Conservation (phyloP, 176 grass and related monocot genomes). For the Paspalum notatum region DNA sequence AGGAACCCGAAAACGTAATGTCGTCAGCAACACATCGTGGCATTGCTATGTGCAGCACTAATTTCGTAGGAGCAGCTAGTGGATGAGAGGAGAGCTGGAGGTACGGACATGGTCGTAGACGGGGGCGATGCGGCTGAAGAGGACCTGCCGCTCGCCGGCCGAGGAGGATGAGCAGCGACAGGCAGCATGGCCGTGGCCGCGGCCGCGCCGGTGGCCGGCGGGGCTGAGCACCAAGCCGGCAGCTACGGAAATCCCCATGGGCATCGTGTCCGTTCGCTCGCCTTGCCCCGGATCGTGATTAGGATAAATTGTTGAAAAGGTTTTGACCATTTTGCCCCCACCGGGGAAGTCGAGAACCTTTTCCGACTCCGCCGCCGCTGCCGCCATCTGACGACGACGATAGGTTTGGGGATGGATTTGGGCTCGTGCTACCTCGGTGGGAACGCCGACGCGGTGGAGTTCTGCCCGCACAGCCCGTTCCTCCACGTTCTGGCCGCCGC, state of each 20-base stretch:
- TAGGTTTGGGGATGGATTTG: conserved; percentile 60
- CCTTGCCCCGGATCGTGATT: conserved; percentile 10
- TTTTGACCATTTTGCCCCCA: conserved; percentile 49
- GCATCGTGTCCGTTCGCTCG: conserved; percentile 32
- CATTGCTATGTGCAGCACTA: neutral
- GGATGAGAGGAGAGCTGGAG: neutral
- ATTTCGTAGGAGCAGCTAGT: neutral
- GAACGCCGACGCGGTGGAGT: conserved; percentile 87
- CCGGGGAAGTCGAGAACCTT: neutral
- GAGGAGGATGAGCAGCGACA: conserved; percentile 32
- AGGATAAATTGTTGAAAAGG: conserved; percentile 23
- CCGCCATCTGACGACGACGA: conserved; percentile 6
- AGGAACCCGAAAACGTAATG: conserved; percentile 13
- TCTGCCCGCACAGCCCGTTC: conserved; percentile 68
- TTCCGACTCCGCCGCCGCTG: neutral
- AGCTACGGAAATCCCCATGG: conserved; percentile 18
- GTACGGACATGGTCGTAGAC: conserved; percentile 78
- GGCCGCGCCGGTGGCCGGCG: conserved; percentile 6
- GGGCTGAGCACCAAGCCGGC: conserved; percentile 1
- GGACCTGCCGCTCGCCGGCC: conserved; percentile 63
- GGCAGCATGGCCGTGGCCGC: neutral
- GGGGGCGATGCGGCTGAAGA: conserved; percentile 83
- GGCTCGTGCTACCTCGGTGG: conserved; percentile 74
- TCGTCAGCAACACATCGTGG: neutral
- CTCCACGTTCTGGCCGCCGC: conserved; percentile 69